Base-by-base conservation (phyloP, 176 grass and related monocot genomes). In the Triticum timopheevii region DNA sequence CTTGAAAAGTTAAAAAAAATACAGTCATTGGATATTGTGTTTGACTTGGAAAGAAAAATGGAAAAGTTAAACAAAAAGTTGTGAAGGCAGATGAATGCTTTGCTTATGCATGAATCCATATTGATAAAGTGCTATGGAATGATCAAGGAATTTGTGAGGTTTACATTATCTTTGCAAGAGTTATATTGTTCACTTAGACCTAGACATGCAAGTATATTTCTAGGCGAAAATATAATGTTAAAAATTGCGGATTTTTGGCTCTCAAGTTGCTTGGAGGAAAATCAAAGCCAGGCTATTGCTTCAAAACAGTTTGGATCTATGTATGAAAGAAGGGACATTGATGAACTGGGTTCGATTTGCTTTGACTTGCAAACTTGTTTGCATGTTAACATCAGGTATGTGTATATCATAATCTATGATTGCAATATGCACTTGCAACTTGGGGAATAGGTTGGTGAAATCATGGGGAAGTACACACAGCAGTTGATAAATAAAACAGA, bases 261-360 rank as follows among this genome's bases (percentile, higher is more conserved):
- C 7, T 10, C 74, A 77, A 77, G 27, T 11, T 77, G 49, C 49
- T 77, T 77, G 16, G 47, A 77, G 27, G 74, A 31, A 56, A 77
- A 56, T 1, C 28, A 22, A 77, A 56, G 28, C 74, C 74, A 77
- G 52, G 27, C 74, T 77, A 33, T 77, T 34, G 4, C 74, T 34
- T 77, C 74, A 77, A 77, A 54, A 77, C 47, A 56, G 74, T 58
- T 77, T 19, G 47, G 47, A 77, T 77, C 74, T 77, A 56, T 77
- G 74, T 77, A 54, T 19, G 6, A 54, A 54, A 54, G 50, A 16
- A 54, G 16, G 50, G 50, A 54, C 6, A 63, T 24, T 62, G 59
- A 23, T 23, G 7, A 62, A 24, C 8, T 62, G 6, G 0, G 20
- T 62, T 54, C 16, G 20, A 59, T 59, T 59, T 59, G 8, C 20